Base-by-base conservation (phyloP, 169 alveolate species). In the Cryptosporidium felis region DNA sequence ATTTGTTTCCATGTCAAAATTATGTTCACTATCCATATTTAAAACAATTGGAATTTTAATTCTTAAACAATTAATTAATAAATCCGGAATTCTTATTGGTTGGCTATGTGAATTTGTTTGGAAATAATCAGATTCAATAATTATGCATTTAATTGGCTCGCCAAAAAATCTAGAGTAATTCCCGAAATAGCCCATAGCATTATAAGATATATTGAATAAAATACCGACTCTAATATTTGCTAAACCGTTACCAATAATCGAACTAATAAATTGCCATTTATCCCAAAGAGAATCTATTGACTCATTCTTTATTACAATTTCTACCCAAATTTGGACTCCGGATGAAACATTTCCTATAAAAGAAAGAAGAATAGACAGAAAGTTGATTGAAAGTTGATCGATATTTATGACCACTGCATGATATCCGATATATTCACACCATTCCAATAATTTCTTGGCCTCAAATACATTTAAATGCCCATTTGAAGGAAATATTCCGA, bases 351-450 rank as follows among this genome's bases (percentile, higher is more conserved):
- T 0, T 38, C 32, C 67, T 6, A 74, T 47, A 58, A 74, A 74
- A 16, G 59, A 74, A 5, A 42, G 41, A 16, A 74, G 10, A 4
- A 36, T 21, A 41, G 85, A 53, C 18, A 58, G 28, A 21, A 74
- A 36, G 0, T 56, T 12, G 10, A 56, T 36, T 10, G 85, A 74
- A 32, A 74, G 41, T 10, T 49, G 0, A 3, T 38, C 56, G 23
- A 74, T 74, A 12, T 51, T 16, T 40, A 74, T 16, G 8, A 74
- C 9, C 30, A 74, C 14, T 8, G 85, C 85, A 58, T 74, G 67
- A 74, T 74, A 74, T 6, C 85, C 85, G 41, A 74, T 21, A 74
- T 51, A 74, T n/a, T 36, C 40, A 36, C 85, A 49, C 85, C 85
- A 74, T 5, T 56, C 74, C 30, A 74, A 23, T 51, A 74, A 41